Conservation (phyloP, 352 stramenopile genomes). For the Phytopythium vexans region DNA sequence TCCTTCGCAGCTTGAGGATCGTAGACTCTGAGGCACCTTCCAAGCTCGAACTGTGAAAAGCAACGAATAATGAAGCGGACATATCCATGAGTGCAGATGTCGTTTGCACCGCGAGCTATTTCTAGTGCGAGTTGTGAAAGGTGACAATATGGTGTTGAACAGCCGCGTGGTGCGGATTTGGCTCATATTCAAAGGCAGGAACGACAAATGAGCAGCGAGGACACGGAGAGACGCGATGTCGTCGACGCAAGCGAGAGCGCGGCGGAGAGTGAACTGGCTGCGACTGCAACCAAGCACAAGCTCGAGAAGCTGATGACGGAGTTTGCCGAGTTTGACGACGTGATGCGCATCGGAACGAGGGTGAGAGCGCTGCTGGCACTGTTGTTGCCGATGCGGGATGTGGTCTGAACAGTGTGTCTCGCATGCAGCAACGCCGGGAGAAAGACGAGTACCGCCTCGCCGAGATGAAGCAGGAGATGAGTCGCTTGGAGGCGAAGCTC, state of each 20-base stretch:
- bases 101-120: too few relatives aligned
- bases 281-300: slow-evolving; percentile 78
- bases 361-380: slow-evolving; percentile 12
- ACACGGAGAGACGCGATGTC: neutral
- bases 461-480: slow-evolving; percentile 92
- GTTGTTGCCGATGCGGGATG: neutral
- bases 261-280: slow-evolving; percentile 26
- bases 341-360: slow-evolving; percentile 83
- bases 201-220: neutral
- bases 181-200: too few relatives aligned
- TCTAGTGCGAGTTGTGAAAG: too few relatives aligned
- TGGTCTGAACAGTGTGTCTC: slow-evolving; percentile 1
- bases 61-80: too few relatives aligned
- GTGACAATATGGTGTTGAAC: too few relatives aligned
- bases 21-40: slow-evolving; percentile 30
- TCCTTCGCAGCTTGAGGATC: slow-evolving; percentile 68
- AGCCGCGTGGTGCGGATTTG: too few relatives aligned
- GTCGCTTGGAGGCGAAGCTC: slow-evolving; percentile 87
- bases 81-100: too few relatives aligned
- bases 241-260: too few relatives aligned
- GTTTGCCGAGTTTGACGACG: slow-evolving; percentile 84
- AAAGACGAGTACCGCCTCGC: slow-evolving; percentile 92
- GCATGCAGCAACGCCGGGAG: slow-evolving; percentile 80
- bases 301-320: slow-evolving; percentile 83
- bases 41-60: slow-evolving; percentile 5